These are phyloP conservation scores for Leishmania lainsoni DNA, from an alignment of 208 protist species.

Conservation along the genomic window DNA sequence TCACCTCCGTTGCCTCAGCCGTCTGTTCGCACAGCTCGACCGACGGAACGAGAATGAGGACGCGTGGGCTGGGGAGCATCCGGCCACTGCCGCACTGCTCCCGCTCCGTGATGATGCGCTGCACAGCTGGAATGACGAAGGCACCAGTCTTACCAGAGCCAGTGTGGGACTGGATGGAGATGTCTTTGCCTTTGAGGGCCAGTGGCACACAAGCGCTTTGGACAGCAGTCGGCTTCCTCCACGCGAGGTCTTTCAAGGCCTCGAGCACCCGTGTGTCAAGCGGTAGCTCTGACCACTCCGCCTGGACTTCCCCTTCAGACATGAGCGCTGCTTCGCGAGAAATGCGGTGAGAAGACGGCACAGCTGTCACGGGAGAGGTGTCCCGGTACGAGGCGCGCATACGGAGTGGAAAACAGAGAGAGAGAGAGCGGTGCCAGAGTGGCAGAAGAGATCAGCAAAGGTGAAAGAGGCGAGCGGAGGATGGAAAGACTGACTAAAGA, in stretches of 20 bases:
- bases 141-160: slow-evolving; percentile 91
- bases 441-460: neutral
- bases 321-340: slow-evolving; percentile 10
- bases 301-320: slow-evolving; percentile 30
- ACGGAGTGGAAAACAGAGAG: neutral
- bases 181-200: slow-evolving; percentile 91
- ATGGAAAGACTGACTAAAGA: neutral
- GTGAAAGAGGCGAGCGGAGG: neutral
- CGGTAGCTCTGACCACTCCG: slow-evolving; percentile 78
- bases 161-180: slow-evolving; percentile 88
- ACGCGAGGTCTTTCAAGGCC: slow-evolving; percentile 82
- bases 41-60: slow-evolving; percentile 95
- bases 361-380: neutral
- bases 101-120: slow-evolving; percentile 82
- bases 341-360: slow-evolving; percentile 15
- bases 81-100: slow-evolving; percentile 46
- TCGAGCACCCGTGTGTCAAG: slow-evolving; percentile 84
- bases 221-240: slow-evolving; percentile 90
- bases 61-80: slow-evolving; percentile 58
- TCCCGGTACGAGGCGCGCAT: neutral
- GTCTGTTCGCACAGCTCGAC: slow-evolving; percentile 97
- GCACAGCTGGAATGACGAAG: slow-evolving; percentile 87
- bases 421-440: neutral
- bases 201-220: slow-evolving; percentile 94
- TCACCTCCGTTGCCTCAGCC: slow-evolving; percentile 60